Conservation (phyloP, 1,284 basidiomycete species). For the Leccinum fallax region DNA sequence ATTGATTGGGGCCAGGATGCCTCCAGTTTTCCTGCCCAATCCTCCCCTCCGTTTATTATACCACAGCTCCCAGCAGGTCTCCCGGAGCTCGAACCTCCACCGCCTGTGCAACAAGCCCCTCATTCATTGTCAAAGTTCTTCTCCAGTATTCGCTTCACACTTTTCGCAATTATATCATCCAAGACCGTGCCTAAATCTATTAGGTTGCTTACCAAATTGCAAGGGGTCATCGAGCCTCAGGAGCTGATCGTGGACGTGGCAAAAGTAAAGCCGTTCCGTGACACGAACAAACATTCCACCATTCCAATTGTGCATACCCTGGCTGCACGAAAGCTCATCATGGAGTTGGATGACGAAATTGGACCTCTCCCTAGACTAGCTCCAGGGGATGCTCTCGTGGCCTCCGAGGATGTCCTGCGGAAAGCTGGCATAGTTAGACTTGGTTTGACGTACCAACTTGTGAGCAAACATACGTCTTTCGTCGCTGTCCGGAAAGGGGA, state of each 20-base stretch:
- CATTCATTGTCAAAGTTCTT: conserved; percentile 43
- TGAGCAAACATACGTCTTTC: conserved; percentile 56
- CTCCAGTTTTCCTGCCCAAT: background rate
- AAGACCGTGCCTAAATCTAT: conserved; percentile 42
- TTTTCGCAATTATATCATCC: conserved; percentile 47
- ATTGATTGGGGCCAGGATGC: conserved; percentile 47
- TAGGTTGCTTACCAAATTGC: conserved; percentile 40
- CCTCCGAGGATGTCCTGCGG: conserved; percentile 37
- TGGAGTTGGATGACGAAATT: conserved; percentile 42
- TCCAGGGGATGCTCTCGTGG: conserved; percentile 23
- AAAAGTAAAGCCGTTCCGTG: conserved; percentile 38
- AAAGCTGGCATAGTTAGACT: conserved; percentile 42
- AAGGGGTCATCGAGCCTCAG: conserved; percentile 35
- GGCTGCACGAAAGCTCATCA: conserved; percentile 54
- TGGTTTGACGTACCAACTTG: conserved; percentile 53
- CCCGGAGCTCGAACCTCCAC: conserved; percentile 35
- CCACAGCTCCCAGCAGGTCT: conserved; percentile 9
- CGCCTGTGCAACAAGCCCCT: conserved; percentile 48
- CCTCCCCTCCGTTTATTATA: background rate
- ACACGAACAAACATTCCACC: conserved; percentile 24
- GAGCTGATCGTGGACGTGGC: conserved; percentile 42
- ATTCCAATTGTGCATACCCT: conserved; percentile 52
- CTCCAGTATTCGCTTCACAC: conserved; percentile 46
- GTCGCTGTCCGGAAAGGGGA: conserved; percentile 47
- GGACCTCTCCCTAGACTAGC: conserved; percentile 34